Conservation (phyloP, 306 rosid species). For the Prunus kanzakura region DNA sequence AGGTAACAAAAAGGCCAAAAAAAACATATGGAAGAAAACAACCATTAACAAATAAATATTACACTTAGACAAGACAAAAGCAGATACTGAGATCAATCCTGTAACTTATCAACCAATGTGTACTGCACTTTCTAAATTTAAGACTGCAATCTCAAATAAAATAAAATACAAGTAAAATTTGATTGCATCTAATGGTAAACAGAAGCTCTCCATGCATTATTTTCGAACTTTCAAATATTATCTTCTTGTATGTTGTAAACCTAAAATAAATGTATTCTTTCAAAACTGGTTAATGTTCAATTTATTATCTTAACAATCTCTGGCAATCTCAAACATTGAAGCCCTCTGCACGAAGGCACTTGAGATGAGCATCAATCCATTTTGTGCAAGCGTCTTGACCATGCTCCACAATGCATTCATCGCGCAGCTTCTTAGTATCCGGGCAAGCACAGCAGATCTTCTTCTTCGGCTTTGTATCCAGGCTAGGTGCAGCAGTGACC, state of each 20-base stretch:
- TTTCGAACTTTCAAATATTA: constrained; percentile 17
- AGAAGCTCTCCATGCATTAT: constrained; percentile 23
- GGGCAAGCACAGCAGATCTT: constrained; percentile 93
- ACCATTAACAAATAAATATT: no score
- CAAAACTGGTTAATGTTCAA: constrained; percentile 12
- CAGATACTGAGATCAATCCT: neutral
- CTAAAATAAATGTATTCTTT: constrained; percentile 13
- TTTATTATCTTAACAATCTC: constrained; percentile 10
- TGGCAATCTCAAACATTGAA: constrained; percentile 56
- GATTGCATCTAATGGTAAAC: constrained; percentile 26
- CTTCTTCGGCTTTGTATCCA: constrained; percentile 69
- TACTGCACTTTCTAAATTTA: neutral
- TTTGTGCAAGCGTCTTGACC: constrained; percentile 78
- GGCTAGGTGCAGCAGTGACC: neutral
- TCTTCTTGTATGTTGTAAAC: constrained; percentile 15
- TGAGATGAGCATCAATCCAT: constrained; percentile 86
- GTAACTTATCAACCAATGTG: no score
- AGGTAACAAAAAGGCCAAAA: no score
- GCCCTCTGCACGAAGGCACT: constrained; percentile 86
- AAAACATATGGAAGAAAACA: no score
- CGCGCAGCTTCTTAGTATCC: constrained; percentile 67
- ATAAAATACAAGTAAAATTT: neutral
- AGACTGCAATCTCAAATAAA: neutral
- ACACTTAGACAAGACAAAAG: neutral
- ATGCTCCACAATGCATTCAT: constrained; percentile 88